Evolutionary conservation across 805 yeast species (phyloP).

Genomic region (Kodamaea nitidulidarum): DNA sequence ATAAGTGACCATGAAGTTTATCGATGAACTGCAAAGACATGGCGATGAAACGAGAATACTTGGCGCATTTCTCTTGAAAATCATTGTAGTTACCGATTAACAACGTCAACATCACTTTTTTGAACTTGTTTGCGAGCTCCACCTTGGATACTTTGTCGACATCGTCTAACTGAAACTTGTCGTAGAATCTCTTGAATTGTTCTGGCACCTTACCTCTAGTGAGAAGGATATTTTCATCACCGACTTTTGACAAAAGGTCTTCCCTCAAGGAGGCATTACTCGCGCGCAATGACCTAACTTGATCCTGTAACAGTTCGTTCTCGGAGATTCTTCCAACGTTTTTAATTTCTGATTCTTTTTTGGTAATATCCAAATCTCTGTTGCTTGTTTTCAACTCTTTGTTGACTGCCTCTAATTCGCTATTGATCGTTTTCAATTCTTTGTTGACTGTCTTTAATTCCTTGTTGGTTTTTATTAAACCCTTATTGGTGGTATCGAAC

Average conservation of each 20-base stretch:
- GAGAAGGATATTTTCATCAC: conserved; percentile 14
- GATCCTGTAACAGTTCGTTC: too few species aligned
- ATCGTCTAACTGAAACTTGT: conserved; percentile 22
- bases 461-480: too few species aligned
- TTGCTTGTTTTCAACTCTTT: too few species aligned
- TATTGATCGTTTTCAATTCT: too few species aligned
- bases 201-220: conserved; percentile 13
- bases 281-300: not conserved
- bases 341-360: too few species aligned
- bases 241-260: conserved; percentile 10
- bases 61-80: conserved; percentile 23
- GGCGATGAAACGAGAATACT: conserved; percentile 25
- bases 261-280: not conserved
- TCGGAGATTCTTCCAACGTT: too few species aligned
- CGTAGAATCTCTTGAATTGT: conserved; percentile 23
- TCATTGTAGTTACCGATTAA: conserved; percentile 28
- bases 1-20: conserved; percentile 26
- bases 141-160: conserved; percentile 26
- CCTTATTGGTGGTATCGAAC: too few species aligned
- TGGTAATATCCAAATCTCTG: too few species aligned
- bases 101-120: conserved; percentile 32
- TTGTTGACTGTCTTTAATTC: too few species aligned
- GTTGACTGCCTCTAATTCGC: too few species aligned
- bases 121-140: conserved; percentile 30
- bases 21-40: conserved; percentile 28